These are phyloP conservation scores for Trichoderma gamsii DNA, from an alignment of 495 filamentous ascomycete species.

Conservation along the genomic window DNA sequence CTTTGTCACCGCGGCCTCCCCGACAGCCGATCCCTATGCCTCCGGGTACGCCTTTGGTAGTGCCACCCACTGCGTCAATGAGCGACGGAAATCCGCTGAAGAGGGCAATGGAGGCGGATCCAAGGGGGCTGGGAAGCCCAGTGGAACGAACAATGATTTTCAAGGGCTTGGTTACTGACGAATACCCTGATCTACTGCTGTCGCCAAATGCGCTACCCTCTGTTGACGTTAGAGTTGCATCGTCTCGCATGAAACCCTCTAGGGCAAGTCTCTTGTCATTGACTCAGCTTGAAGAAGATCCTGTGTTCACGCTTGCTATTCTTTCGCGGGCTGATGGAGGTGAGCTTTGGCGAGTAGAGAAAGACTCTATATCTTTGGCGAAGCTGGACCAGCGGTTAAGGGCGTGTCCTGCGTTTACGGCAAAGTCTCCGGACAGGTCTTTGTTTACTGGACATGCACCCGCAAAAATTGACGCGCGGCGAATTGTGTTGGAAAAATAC, in stretches of 20 bases:
- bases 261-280: slow-evolving; percentile 71
- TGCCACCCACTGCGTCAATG: slow-evolving; percentile 37
- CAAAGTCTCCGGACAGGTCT: slow-evolving; percentile 71
- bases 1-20: slow-evolving; percentile 66
- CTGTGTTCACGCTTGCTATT: slow-evolving; percentile 86
- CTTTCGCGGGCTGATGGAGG: slow-evolving; percentile 68
- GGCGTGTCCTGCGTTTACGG: slow-evolving; percentile 57
- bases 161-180: slow-evolving; percentile 68
- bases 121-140: slow-evolving; percentile 30
- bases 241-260: slow-evolving; percentile 84
- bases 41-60: slow-evolving; percentile 54
- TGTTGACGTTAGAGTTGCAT: slow-evolving; percentile 78
- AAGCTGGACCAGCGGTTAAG: slow-evolving; percentile 76
- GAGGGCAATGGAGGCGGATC: slow-evolving; percentile 31
- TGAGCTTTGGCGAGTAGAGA: slow-evolving; percentile 91
- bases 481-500: slow-evolving; percentile 75
- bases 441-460: slow-evolving; percentile 92
- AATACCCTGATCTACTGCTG: slow-evolving; percentile 75
- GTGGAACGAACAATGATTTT: slow-evolving; percentile 35
- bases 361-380: slow-evolving; percentile 74
- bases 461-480: slow-evolving; percentile 84
- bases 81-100: slow-evolving; percentile 23
- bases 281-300: slow-evolving; percentile 74
- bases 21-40: slow-evolving; percentile 61
- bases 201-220: slow-evolving; percentile 88